Evolutionary conservation across 345 rosid species (phyloP), one percentile per base, ranked within the genome.

Genomic region (Syzygium aromaticum): DNA sequence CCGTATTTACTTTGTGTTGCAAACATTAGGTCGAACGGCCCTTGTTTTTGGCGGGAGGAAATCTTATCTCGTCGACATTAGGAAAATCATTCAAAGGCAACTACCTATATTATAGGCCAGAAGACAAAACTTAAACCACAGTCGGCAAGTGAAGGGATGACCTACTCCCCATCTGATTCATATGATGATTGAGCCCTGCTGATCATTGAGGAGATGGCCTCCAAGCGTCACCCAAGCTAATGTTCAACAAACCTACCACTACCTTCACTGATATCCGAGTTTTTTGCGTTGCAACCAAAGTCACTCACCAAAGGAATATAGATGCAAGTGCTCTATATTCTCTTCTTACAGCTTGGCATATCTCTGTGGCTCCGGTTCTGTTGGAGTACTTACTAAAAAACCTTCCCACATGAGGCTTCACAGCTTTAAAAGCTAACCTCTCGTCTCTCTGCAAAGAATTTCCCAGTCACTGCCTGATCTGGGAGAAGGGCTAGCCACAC

Each of bases 401-500:
- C 86, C 28, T 23, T 30, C 64, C 46, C 3, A 28, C 49, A 52
- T 51, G 17, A 84, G 57, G 63, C 63, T 84, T 84, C 23, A 14
- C 51, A 22, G 87, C 89, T 84, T 93, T 86, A 96, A 88, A 95
- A 95, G 89, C 78, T 92, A 85, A 96, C 85, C 93, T 96, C 98
- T 15, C 98, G 98, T 91, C 99, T 94, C 93, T 98, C 99, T 0
- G 98, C 99, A 33, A 98, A 98, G 89, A 98, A 94, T 54, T 96
- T 96, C 28, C 99, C 99, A 0, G 96, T 92, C 54, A 96, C 78
- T 64, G 94, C 94, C 88, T 88, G 92, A 89, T 94, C 98, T 27
- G 98, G 98, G 73, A 98, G 97, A 88, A 98, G 89, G 27, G 98
- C 92, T 77, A 98, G 96, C 99, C 99, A 98, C 1, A 96, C 99